A percentile compares a stretch with the other conserved stretches of the same genome.
Evolutionary conservation across 1,284 basidiomycete genomes (phyloP).

Genomic region (Leccinum cinnamomeum): DNA sequence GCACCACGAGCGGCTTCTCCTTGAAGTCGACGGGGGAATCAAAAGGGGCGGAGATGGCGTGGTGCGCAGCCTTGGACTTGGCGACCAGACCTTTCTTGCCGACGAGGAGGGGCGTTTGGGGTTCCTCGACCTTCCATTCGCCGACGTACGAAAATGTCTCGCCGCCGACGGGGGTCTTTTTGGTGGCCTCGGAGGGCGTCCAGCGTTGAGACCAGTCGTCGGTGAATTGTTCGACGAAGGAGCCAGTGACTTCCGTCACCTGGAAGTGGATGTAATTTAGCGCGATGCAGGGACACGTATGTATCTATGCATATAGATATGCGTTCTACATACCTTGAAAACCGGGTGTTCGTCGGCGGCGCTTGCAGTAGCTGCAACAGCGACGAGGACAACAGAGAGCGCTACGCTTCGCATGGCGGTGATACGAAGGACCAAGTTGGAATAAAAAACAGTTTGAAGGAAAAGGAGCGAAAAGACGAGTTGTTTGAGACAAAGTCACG

Average conservation of each 20-base stretch:
- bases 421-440: conserved; percentile 62
- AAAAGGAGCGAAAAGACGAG: conserved; percentile 35
- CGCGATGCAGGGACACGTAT: conserved; percentile 6
- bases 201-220: conserved; percentile 89
- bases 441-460: conserved; percentile 34
- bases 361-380: conserved; percentile 60
- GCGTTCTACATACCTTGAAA: conserved; percentile 55
- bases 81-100: conserved; percentile 91
- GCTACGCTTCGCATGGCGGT: conserved; percentile 77
- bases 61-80: conserved; percentile 91
- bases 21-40: conserved; percentile 77
- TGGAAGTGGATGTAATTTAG: conserved; percentile 35
- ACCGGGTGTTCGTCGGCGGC: conserved; percentile 61
- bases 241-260: conserved; percentile 83
- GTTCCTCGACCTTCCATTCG: conserved; percentile 95
- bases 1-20: conserved; percentile 89
- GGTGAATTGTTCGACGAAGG: conserved; percentile 98
- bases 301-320: background rate
- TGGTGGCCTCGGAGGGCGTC: conserved; percentile 96
- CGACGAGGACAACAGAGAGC: conserved; percentile 67
- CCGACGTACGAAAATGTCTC: conserved; percentile 97
- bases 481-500: conserved; percentile 16
- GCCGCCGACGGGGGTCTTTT: conserved; percentile 91
- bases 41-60: conserved; percentile 97
- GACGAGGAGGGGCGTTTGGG: conserved; percentile 67